Evolutionary conservation across 2,329 filamentous ascomycete genomes (phyloP).

Genomic region (Scedosporium dehoogii): DNA sequence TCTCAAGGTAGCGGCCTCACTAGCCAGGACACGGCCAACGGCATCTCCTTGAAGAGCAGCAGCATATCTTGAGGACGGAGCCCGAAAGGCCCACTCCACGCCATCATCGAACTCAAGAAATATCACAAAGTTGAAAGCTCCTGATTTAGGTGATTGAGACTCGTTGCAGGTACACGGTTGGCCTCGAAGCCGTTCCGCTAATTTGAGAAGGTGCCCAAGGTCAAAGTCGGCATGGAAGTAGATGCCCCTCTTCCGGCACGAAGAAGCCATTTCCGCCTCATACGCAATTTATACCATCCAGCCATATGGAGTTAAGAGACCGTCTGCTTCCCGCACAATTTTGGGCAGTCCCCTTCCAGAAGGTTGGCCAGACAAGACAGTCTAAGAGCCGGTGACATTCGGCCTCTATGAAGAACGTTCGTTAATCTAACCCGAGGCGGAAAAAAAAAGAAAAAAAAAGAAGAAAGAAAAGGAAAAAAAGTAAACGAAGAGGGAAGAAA

Average conservation of each 20-base stretch:
- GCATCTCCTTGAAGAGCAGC: constrained; percentile 10
- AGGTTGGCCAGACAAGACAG: too few species aligned
- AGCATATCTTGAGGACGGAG: constrained; percentile 13
- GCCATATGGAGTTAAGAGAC: too few species aligned
- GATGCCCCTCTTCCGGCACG: constrained; percentile 5
- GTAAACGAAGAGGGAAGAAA: too few species aligned
- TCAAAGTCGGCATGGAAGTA: constrained; percentile 11
- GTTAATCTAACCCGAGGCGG: too few species aligned
- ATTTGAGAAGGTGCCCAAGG: constrained; percentile 9
- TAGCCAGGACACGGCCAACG: constrained; percentile 16
- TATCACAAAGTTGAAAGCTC: constrained; percentile 21
- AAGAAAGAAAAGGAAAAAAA: too few species aligned
- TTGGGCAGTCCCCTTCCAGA: too few species aligned
- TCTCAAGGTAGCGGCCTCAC: constrained; percentile 20
- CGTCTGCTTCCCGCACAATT: too few species aligned
- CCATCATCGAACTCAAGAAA: constrained; percentile 20
- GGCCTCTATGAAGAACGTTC: too few species aligned
- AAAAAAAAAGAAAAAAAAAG: too few species aligned
- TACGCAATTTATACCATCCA: too few species aligned
- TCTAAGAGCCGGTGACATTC: too few species aligned
- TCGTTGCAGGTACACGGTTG: constrained; percentile 8
- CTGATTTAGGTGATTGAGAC: constrained; percentile 15
- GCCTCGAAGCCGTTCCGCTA: constrained; percentile 11
- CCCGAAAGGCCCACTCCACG: constrained; percentile 20
- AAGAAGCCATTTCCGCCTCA: constrained; percentile 6